Conservation (phyloP, 495 filamentous ascomycete genomes). For the Stereocaulon alpinum region DNA sequence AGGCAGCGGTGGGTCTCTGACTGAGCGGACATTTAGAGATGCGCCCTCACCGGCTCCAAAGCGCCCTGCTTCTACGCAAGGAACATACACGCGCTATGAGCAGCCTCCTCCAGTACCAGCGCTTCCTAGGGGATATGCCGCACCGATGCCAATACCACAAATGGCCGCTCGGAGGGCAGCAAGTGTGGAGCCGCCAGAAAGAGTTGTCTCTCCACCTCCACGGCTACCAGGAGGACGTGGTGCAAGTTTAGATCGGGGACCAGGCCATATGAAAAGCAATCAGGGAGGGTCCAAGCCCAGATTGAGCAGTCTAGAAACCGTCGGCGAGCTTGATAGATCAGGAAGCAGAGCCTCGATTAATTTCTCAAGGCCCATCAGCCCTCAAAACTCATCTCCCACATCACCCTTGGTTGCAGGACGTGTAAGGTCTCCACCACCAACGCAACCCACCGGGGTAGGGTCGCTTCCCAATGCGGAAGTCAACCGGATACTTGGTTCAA, state of each 20-base stretch:
- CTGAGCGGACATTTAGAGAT: conserved; percentile 70
- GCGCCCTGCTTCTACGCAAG: conserved; percentile 33
- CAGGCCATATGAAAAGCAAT: conserved; percentile 12
- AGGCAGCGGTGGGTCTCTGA: conserved; percentile 72
- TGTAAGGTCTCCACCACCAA: conserved; percentile 29
- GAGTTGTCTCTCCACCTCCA: conserved; percentile 39
- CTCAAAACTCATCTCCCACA: conserved; percentile 32
- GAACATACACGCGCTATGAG: conserved; percentile 27
- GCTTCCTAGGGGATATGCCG: conserved; percentile 44
- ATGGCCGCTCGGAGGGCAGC: conserved; percentile 35
- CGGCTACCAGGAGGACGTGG: conserved; percentile 31
- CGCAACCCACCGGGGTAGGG: conserved; percentile 15
- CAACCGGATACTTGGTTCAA: conserved; percentile 27
- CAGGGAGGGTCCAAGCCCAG: conserved; percentile 11
- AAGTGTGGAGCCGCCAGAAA: conserved; percentile 44
- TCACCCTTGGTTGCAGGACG: conserved; percentile 24
- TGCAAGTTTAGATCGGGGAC: conserved; percentile 37
- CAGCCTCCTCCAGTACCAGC: conserved; percentile 65
- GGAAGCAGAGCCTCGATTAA: conserved; percentile 63
- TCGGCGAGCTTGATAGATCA: conserved; percentile 25
- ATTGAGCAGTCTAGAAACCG: conserved; percentile 13
- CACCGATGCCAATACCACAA: conserved; percentile 20
- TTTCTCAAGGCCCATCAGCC: conserved; percentile 71
- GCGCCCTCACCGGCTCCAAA: conserved; percentile 40
- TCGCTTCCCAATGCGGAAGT: conserved; percentile 25